Conservation (phyloP, 78 protist genomes). For the Dictyostelium intermedium region DNA sequence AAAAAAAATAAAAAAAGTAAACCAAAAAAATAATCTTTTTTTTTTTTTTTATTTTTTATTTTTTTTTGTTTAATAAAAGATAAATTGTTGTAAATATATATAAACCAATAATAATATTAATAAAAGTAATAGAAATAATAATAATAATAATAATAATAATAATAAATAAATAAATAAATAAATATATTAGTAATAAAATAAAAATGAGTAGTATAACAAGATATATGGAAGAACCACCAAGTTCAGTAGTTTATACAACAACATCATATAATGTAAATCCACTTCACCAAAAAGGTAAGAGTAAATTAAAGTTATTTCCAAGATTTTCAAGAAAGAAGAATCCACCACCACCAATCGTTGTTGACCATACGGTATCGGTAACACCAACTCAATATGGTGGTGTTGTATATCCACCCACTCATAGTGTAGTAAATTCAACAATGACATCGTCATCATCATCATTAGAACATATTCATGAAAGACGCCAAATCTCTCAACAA, state of each 20-base stretch:
- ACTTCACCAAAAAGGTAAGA: neutral
- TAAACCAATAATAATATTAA: neutral
- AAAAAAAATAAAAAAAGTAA: too few relatives aligned
- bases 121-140: neutral
- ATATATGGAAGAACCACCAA: neutral
- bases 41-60: neutral
- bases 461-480: neutral
- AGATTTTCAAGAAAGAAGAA: slow-evolving; percentile 33
- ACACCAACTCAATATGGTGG: slow-evolving; percentile 21
- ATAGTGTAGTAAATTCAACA: neutral
- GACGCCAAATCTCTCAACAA: slow-evolving; percentile 3
- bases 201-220: neutral
- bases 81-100: neutral
- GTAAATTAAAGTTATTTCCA: slow-evolving; percentile 25
- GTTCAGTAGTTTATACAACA: slow-evolving; percentile 2
- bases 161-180: neutral
- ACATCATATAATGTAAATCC: slow-evolving; percentile 13
- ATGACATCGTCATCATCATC: too few relatives aligned
- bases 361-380: neutral
- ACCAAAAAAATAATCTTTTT: neutral
- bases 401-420: neutral
- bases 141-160: neutral
- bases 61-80: neutral
- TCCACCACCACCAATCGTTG: slow-evolving; percentile 1
- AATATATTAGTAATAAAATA: neutral